Base-by-base conservation (phyloP, 2,329 filamentous ascomycete genomes). In the Botryotinia narcissicola region DNA sequence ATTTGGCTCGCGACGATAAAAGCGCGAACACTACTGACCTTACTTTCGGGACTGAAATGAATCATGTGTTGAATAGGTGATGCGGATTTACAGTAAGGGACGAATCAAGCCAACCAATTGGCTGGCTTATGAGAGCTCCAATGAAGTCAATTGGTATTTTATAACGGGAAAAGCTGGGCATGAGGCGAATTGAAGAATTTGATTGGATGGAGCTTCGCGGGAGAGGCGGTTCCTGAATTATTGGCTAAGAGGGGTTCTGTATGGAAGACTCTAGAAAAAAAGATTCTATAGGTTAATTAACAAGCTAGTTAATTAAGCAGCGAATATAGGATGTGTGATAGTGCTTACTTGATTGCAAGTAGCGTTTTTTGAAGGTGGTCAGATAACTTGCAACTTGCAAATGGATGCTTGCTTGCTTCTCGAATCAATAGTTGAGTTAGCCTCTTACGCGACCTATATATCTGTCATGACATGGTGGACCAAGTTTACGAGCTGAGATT, bases 291-390 rank as follows among this genome's bases (percentile, higher is more conserved):
- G 35, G 35, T n/a, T 8, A 40, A 68, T 40, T 35, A 48, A n/a
- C 37, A 29, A 29, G 35, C 64, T 68, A 18, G 35, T 68, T 18
- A 20, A 68, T 66, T 12, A 14, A 44, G 44, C 37, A 60, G 25
- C 20, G n/a, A 59, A 60, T 42, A n/a, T 22, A 42, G 10, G 9
- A 60, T 46, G 44, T n/a, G 54, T 54, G 44, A 54, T 66, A 66
- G 60, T 66, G 70, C 70, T 71, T 71, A 71, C 70, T 64, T 71
- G 42, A 40, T 57, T 66, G 44, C 44, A 57, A 40, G n/a, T 66
- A 25, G 37, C 7, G 22, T 48, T 40, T 16, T 20, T 67, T 51
- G 22, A 54, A 68, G 64, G 64, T 68, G 46, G 64, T 68, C 64
- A 68, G 64, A 68, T 54, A 68, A 37, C 3, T 57, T 57, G 51